Evolutionary conservation across 805 yeast genomes (phyloP).

Genomic region (Monosporozyma siamensis): DNA sequence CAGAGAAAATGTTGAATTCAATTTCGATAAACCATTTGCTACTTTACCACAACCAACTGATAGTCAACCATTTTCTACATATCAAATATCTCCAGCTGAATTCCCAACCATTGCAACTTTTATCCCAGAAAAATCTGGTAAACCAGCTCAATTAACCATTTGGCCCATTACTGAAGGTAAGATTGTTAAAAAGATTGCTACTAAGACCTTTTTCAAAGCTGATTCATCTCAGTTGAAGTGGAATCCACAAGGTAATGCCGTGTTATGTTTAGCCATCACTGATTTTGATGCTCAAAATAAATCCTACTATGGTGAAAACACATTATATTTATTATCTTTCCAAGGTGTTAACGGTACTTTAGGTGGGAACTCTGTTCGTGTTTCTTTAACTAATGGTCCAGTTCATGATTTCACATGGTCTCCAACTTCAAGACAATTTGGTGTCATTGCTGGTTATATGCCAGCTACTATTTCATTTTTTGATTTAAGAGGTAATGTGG

Average conservation of each 20-base stretch:
- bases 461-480: conserved; percentile 93
- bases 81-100: conserved; percentile 79
- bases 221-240: conserved; percentile 87
- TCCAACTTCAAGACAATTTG: conserved; percentile 92
- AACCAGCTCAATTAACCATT: conserved; percentile 81
- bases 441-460: conserved; percentile 95
- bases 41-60: conserved; percentile 36
- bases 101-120: conserved; percentile 87
- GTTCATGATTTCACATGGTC: conserved; percentile 98
- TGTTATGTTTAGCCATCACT: conserved; percentile 86
- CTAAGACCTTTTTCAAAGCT: conserved; percentile 89
- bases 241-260: conserved; percentile 91
- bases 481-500: conserved; percentile 84
- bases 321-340: conserved; percentile 60
- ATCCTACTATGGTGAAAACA: conserved; percentile 94
- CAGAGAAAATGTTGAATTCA: conserved; percentile 30
- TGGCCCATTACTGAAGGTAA: conserved; percentile 39
- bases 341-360: conserved; percentile 58
- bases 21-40: conserved; percentile 46
- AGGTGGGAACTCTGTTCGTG: conserved; percentile 83
- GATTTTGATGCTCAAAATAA: conserved; percentile 92
- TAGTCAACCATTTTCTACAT: conserved; percentile 31
- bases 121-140: conserved; percentile 75
- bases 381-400: conserved; percentile 84
- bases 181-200: conserved; percentile 59